These are phyloP conservation scores for Mycena galericulata DNA, from an alignment of 768 basidiomycete species.

Conservation along the genomic window DNA sequence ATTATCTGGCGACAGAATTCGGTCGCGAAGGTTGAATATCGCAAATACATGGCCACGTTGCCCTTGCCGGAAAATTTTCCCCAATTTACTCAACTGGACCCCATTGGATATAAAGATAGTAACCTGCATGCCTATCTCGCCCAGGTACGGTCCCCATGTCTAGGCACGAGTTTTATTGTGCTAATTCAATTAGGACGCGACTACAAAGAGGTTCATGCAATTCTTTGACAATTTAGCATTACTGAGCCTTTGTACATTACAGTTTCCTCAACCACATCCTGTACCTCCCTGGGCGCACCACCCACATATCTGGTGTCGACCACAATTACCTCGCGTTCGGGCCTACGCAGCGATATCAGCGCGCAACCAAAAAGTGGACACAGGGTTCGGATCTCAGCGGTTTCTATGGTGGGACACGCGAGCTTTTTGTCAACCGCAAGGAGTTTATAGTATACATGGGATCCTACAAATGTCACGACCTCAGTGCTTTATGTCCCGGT, in stretches of 20 bases:
- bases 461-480: slow-evolving; percentile 18
- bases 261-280: slow-evolving; percentile 18
- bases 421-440: slow-evolving; percentile 1
- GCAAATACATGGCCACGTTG: not conserved
- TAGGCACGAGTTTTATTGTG: too few relatives aligned
- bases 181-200: not conserved
- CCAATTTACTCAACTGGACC: not conserved
- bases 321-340: slow-evolving; percentile 6
- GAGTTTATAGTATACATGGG: not conserved
- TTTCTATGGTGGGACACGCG: slow-evolving; percentile 9
- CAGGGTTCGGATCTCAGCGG: slow-evolving; percentile 9
- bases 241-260: not conserved
- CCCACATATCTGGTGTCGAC: not conserved
- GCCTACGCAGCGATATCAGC: slow-evolving; percentile 7
- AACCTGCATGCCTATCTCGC: slow-evolving; percentile 5
- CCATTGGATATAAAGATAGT: not conserved
- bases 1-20: not conserved
- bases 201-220: not conserved
- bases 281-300: slow-evolving; percentile 13
- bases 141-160: not conserved
- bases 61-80: not conserved
- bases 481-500: not conserved
- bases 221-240: not conserved
- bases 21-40: not conserved
- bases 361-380: not conserved